phyloP scores from a whole-genome alignment of 768 basidiomycete species.

The Russula sp. region DNA sequence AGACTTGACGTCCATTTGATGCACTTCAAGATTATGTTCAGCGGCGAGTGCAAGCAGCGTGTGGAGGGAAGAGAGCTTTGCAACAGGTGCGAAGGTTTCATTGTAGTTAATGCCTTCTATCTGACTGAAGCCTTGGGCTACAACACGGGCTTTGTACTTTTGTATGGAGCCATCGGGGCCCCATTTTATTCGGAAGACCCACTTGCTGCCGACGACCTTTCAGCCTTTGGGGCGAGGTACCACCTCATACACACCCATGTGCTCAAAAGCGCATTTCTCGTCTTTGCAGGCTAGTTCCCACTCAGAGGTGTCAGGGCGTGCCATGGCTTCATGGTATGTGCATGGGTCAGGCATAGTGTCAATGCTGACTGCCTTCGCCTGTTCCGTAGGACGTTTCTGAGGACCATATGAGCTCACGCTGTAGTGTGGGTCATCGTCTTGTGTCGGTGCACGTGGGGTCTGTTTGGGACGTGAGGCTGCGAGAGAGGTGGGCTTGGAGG shows the following conservation, averaged over 20 bases:
- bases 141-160: slow-evolving; percentile 33
- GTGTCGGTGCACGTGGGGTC: not conserved
- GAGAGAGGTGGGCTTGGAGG: too few relatives aligned
- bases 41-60: not conserved
- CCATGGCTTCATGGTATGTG: slow-evolving; percentile 1
- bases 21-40: not conserved
- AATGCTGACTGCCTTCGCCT: not conserved
- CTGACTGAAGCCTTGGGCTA: slow-evolving; percentile 34
- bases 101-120: slow-evolving; percentile 30
- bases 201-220: not conserved
- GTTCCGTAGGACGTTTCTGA: not conserved
- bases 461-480: not conserved
- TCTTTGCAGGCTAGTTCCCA: not conserved
- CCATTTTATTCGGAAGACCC: slow-evolving; percentile 23
- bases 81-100: slow-evolving; percentile 10
- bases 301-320: not conserved
- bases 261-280: not conserved
- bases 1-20: not conserved
- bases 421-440: not conserved
- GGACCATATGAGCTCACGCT: not conserved
- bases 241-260: not conserved
- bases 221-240: not conserved
- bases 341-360: not conserved
- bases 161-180: slow-evolving; percentile 26
- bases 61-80: slow-evolving; percentile 14